These are phyloP conservation scores for Cyclostephanos tholiformis DNA, from an alignment of 108 stramenopile genomes.

Conservation along the genomic window DNA sequence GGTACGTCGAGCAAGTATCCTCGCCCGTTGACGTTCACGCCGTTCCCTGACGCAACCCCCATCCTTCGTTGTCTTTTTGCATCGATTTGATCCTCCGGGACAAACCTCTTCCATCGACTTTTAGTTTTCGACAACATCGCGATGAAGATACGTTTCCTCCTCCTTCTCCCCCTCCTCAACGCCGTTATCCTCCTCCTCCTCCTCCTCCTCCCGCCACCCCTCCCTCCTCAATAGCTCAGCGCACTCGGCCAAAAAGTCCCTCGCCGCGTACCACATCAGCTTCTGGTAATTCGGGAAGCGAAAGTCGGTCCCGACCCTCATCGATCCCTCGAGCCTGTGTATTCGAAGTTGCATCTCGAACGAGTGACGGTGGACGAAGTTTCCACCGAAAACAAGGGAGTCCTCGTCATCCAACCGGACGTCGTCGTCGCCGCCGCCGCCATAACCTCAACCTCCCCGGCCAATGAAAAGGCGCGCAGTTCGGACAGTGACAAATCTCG, in stretches of 20 bases:
- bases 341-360: conserved; percentile 35
- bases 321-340: conserved; percentile 24
- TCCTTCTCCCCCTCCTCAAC: neutral
- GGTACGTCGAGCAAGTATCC: conserved; percentile 20
- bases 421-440: too few species aligned
- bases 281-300: conserved; percentile 35
- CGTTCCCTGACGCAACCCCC: neutral
- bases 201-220: neutral
- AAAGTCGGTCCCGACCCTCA: conserved; percentile 26
- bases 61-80: neutral
- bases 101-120: neutral
- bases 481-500: too few species aligned
- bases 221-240: neutral
- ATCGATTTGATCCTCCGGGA: neutral
- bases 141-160: neutral
- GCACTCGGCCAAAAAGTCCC: conserved; percentile 28
- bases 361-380: conserved; percentile 73
- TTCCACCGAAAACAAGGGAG: conserved; percentile 89
- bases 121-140: neutral
- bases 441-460: too few species aligned
- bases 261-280: conserved; percentile 34
- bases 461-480: too few species aligned
- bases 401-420: conserved; percentile 84
- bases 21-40: neutral
- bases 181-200: neutral